Evolutionary conservation across 2,329 filamentous ascomycete species (phyloP).

Genomic region (Talaromyces sp.): DNA sequence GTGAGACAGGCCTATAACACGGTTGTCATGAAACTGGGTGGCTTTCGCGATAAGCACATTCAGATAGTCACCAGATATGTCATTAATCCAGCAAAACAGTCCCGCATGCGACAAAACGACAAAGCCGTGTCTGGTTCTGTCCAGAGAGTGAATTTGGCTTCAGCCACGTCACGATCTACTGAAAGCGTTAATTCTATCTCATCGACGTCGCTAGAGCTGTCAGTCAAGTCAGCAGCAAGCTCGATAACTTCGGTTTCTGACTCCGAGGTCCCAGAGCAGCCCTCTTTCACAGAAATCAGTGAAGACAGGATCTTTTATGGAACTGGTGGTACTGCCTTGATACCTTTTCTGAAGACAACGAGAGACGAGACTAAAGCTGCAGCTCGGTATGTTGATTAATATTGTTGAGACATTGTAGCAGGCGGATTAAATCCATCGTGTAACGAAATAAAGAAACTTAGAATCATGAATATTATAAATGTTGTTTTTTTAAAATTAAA

Average conservation of each 20-base stretch:
- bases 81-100: slow-evolving; percentile 38
- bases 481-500: not conserved
- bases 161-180: slow-evolving; percentile 20
- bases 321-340: slow-evolving; percentile 50
- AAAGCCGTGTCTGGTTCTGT: not conserved
- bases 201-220: not conserved
- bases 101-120: slow-evolving; percentile 8
- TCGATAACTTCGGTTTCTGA: slow-evolving; percentile 25
- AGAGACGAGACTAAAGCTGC: slow-evolving; percentile 48
- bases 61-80: slow-evolving; percentile 52
- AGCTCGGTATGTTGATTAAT: slow-evolving; percentile 23
- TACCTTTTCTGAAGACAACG: slow-evolving; percentile 51
- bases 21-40: slow-evolving; percentile 41
- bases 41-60: slow-evolving; percentile 50
- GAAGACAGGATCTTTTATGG: slow-evolving; percentile 40
- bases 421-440: not conserved
- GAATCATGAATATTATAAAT: not conserved
- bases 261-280: slow-evolving; percentile 14
- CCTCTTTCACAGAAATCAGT: slow-evolving; percentile 16
- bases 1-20: slow-evolving; percentile 44
- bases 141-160: slow-evolving; percentile 39
- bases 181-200: not conserved
- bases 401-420: not conserved
- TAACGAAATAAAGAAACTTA: not conserved
- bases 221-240: not conserved